These are phyloP conservation scores for Benincasa hispida DNA, from an alignment of 306 rosid species.

Conservation along the genomic window DNA sequence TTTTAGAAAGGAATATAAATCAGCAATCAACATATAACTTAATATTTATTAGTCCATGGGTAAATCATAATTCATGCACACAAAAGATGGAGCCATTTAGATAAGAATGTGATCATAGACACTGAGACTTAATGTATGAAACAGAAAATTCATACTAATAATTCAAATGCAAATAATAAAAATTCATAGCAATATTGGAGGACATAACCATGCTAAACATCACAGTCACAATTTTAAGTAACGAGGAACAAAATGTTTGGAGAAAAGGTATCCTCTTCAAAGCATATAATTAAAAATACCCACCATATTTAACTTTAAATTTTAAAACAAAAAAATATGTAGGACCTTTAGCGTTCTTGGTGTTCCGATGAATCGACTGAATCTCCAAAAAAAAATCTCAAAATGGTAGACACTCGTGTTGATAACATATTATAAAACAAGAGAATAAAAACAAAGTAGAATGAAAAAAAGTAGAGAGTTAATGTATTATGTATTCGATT, in stretches of 20 bases:
- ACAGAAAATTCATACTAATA: neutral
- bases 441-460: too few species aligned
- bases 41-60: neutral
- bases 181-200: neutral
- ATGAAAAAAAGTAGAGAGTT: too few species aligned
- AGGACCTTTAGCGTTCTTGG: too few species aligned
- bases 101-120: neutral
- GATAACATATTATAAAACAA: too few species aligned
- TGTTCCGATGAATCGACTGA: too few species aligned
- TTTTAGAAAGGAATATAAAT: neutral
- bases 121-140: neutral
- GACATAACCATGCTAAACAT: neutral
- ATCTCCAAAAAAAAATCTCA: too few species aligned
- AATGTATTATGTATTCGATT: too few species aligned
- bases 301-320: too few species aligned
- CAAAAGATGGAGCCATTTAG: neutral
- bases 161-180: neutral
- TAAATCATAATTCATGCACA: neutral
- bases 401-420: too few species aligned
- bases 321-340: too few species aligned
- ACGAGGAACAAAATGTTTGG: neutral
- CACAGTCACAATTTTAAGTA: neutral
- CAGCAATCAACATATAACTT: neutral
- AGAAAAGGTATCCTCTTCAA: slow-evolving; percentile 8
- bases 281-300: too few species aligned